A percentile compares a stretch with the other conserved stretches of the same genome.
phyloP scores from a whole-genome alignment of 2,329 filamentous ascomycete genomes.

The Alternaria triticimaculans region DNA sequence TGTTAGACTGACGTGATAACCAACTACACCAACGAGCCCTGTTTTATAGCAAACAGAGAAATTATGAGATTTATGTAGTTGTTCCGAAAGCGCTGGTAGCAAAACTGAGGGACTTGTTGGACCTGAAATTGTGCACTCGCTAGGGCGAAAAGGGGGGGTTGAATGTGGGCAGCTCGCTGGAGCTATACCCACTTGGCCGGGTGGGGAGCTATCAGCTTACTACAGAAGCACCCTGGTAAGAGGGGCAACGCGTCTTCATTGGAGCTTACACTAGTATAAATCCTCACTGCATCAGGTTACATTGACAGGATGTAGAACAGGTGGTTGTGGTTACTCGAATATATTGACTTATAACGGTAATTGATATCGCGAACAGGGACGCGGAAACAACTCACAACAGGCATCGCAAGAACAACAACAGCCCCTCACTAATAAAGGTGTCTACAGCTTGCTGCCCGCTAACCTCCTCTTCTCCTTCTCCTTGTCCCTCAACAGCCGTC shows the following conservation, averaged over 20 bases:
- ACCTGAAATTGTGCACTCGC: background rate
- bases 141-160: background rate
- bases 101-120: background rate
- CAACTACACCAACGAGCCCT: constrained; percentile 53
- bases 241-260: background rate
- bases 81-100: background rate
- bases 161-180: background rate
- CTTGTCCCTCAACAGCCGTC: constrained; percentile 72
- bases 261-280: background rate
- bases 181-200: background rate
- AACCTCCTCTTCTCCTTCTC: constrained; percentile 73
- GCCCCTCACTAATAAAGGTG: background rate
- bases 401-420: background rate
- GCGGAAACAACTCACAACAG: background rate
- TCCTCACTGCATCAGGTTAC: background rate
- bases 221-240: background rate
- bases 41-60: background rate
- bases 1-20: constrained; percentile 58
- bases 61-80: background rate
- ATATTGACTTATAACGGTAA: background rate
- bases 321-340: background rate
- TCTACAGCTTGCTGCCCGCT: constrained; percentile 71
- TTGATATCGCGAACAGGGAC: background rate
- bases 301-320: background rate
- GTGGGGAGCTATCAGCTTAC: background rate